phyloP scores from a whole-genome alignment of 345 rosid genomes.

The Bruguiera gymnorhiza region DNA sequence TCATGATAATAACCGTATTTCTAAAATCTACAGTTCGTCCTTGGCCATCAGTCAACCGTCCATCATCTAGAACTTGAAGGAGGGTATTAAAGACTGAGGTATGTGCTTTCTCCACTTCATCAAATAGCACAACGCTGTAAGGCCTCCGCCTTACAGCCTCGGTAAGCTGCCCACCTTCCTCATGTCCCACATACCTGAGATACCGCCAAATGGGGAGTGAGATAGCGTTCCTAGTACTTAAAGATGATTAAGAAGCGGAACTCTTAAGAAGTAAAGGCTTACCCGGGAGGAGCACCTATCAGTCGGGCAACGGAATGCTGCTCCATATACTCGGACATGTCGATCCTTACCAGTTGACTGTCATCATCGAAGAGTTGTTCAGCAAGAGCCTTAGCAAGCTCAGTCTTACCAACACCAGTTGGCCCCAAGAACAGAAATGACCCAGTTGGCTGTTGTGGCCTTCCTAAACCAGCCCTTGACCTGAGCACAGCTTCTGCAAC shows the following conservation, averaged over 20 bases:
- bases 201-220: background rate
- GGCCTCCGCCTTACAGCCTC: constrained; percentile 92
- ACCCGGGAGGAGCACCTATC: constrained; percentile 89
- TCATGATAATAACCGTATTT: constrained; percentile 83
- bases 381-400: constrained; percentile 90
- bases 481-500: constrained; percentile 86
- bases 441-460: constrained; percentile 95
- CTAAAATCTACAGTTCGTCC: constrained; percentile 87
- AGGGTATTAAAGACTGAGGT: constrained; percentile 83
- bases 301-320: constrained; percentile 78
- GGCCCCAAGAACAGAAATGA: constrained; percentile 89
- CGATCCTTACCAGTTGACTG: constrained; percentile 68
- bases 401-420: constrained; percentile 95
- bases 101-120: constrained; percentile 95
- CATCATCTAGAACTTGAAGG: constrained; percentile 93
- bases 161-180: constrained; percentile 91
- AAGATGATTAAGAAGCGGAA: background rate
- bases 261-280: constrained; percentile 4
- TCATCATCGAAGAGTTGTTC: constrained; percentile 90
- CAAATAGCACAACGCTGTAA: constrained; percentile 74
- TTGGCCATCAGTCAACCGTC: constrained; percentile 86
- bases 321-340: constrained; percentile 90
- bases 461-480: constrained; percentile 87
- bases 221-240: background rate
- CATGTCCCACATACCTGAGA: constrained; percentile 82